phyloP scores from a whole-genome alignment of 305 asterid genomes.

The Solanum hybrid region DNA sequence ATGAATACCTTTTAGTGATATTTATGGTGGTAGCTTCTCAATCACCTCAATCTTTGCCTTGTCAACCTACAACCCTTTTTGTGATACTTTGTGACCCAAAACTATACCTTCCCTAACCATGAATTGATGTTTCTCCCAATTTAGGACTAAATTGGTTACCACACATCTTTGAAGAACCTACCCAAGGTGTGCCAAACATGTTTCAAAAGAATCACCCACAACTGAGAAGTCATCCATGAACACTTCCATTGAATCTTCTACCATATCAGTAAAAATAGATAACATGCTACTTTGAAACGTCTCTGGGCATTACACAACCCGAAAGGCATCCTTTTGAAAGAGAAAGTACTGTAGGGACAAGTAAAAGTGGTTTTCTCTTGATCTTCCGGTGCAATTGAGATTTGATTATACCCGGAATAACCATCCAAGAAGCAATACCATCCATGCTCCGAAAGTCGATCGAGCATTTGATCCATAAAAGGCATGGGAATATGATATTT shows the following conservation, averaged over 20 bases:
- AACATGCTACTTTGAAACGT: neutral
- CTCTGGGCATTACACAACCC: neutral
- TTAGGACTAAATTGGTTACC: no score
- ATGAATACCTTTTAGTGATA: no score
- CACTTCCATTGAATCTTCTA: neutral
- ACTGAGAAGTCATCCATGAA: neutral
- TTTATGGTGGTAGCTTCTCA: neutral
- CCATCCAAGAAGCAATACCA: no score
- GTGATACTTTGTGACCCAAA: neutral
- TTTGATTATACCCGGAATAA: no score
- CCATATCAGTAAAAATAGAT: neutral
- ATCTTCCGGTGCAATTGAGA: neutral
- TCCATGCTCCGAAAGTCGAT: no score
- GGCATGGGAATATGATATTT: no score
- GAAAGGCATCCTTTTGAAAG: neutral
- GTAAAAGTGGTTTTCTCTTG: neutral
- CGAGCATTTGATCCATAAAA: no score
- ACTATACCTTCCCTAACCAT: neutral
- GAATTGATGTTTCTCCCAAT: no score
- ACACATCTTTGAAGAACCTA: neutral
- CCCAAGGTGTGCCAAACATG: neutral
- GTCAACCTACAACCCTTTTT: neutral
- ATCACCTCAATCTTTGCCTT: neutral
- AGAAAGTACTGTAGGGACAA: neutral
- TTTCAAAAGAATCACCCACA: neutral